Conservation (phyloP, 1,139 yeast species). For the Zygosaccharomyces pseudobailii region DNA sequence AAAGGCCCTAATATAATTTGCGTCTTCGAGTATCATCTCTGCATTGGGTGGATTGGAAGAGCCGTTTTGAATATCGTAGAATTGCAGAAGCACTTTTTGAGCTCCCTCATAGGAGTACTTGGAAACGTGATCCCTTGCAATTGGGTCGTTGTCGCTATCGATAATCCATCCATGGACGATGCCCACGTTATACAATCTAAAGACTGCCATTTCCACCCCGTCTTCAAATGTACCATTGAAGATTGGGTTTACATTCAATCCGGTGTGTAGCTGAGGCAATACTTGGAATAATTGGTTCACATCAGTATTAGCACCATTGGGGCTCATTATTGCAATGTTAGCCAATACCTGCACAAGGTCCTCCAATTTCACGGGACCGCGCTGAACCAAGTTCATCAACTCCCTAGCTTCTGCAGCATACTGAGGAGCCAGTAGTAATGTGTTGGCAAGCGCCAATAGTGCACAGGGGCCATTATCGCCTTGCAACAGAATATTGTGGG, state of each 20-base stretch:
- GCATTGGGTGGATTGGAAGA: slow-evolving; percentile 13
- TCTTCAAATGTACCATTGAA: slow-evolving; percentile 62
- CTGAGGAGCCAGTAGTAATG: slow-evolving; percentile 50
- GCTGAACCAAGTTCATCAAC: slow-evolving; percentile 30
- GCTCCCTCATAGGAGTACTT: slow-evolving; percentile 45
- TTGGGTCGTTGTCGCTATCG: slow-evolving; percentile 26
- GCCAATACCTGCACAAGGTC: slow-evolving; percentile 45
- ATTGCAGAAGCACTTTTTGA: slow-evolving; percentile 39
- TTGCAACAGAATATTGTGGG: slow-evolving; percentile 64
- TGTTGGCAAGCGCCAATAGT: slow-evolving; percentile 71
- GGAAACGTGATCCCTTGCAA: slow-evolving; percentile 30
- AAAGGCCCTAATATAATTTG: slow-evolving; percentile 31
- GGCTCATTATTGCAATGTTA: slow-evolving; percentile 38
- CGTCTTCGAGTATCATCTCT: slow-evolving; percentile 29
- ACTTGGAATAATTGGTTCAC: slow-evolving; percentile 35
- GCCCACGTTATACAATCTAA: slow-evolving; percentile 43
- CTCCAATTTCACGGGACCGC: slow-evolving; percentile 30
- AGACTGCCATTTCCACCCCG: slow-evolving; percentile 41
- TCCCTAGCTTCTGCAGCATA: slow-evolving; percentile 26
- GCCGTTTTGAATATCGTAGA: slow-evolving; percentile 31
- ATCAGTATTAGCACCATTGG: slow-evolving; percentile 24
- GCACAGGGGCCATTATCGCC: slow-evolving; percentile 89
- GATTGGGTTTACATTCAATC: slow-evolving; percentile 68
- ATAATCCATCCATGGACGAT: slow-evolving; percentile 51
- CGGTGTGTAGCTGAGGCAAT: slow-evolving; percentile 66